Evolutionary conservation across 169 alveolate species (phyloP).

Genomic region (Plasmodium knowlesi): DNA sequence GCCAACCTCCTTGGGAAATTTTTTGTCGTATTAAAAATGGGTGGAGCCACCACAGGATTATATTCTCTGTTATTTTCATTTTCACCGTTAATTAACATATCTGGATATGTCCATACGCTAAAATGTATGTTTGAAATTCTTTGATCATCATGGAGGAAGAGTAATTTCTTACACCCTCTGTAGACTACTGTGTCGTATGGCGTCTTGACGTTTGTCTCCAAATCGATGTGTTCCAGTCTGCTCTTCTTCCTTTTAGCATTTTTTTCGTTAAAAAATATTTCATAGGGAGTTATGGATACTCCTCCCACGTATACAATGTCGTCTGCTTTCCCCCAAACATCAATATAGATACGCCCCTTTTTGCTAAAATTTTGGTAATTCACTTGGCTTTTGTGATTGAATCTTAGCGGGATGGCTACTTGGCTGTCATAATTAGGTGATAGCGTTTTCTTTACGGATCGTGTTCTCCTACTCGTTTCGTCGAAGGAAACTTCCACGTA

Average conservation of each 20-base stretch:
- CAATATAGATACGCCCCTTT: constrained; percentile 77
- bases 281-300: constrained; percentile 72
- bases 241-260: constrained; percentile 53
- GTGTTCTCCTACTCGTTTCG: constrained; percentile 77
- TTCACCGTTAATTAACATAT: constrained; percentile 1
- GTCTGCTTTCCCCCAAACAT: constrained; percentile 83
- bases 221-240: constrained; percentile 59
- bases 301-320: constrained; percentile 79
- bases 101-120: constrained; percentile 72
- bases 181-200: constrained; percentile 56
- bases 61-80: background rate
- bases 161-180: constrained; percentile 62
- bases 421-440: constrained; percentile 82
- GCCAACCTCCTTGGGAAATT: constrained; percentile 56
- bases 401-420: constrained; percentile 76
- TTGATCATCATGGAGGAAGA: constrained; percentile 50
- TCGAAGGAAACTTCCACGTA: constrained; percentile 82
- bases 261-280: constrained; percentile 80
- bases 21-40: constrained; percentile 25
- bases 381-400: constrained; percentile 65
- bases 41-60: constrained; percentile 8
- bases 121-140: constrained; percentile 52
- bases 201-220: constrained; percentile 59
- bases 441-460: constrained; percentile 73
- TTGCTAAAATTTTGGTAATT: constrained; percentile 64